These are phyloP conservation scores for Penicillium brasilianum DNA, from an alignment of 2,329 filamentous ascomycete genomes.

Conservation along the genomic window DNA sequence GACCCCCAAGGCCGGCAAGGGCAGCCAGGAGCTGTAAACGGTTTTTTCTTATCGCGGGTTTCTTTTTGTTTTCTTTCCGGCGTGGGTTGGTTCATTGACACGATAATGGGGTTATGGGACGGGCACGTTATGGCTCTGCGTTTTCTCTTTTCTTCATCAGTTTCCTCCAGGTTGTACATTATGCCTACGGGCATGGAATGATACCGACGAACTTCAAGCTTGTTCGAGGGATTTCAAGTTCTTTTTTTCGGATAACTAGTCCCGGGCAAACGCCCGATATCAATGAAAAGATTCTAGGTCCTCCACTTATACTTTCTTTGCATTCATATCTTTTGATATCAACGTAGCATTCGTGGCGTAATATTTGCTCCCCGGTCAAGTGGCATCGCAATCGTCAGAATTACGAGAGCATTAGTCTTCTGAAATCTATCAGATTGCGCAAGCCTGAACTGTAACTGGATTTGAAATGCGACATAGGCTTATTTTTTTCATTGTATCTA, in stretches of 20 bases:
- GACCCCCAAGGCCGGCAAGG: conserved; percentile 93
- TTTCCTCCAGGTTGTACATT: conserved; percentile 66
- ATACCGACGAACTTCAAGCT: conserved; percentile 44
- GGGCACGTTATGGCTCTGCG: conserved; percentile 60
- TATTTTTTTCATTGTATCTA: conserved; percentile 5
- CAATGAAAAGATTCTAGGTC: conserved; percentile 35
- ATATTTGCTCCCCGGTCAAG: background rate
- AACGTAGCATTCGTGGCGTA: background rate
- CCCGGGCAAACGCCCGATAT: conserved; percentile 24
- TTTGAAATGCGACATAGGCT: background rate
- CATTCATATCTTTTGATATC: background rate
- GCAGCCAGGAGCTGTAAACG: conserved; percentile 89
- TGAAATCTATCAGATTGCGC: too few species aligned
- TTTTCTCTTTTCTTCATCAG: conserved; percentile 53
- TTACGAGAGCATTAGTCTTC: background rate
- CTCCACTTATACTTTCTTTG: conserved; percentile 12
- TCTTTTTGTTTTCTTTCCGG: conserved; percentile 64
- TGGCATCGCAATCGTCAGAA: too few species aligned
- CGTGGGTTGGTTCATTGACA: conserved; percentile 71
- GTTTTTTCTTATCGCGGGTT: conserved; percentile 55
- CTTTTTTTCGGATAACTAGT: conserved; percentile 30
- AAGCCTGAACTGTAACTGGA: background rate
- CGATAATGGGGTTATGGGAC: conserved; percentile 76
- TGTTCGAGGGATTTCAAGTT: conserved; percentile 38
- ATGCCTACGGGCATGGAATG: conserved; percentile 61